These are phyloP conservation scores for Ceriops tagal DNA, from an alignment of 345 rosid species.

Conservation along the genomic window DNA sequence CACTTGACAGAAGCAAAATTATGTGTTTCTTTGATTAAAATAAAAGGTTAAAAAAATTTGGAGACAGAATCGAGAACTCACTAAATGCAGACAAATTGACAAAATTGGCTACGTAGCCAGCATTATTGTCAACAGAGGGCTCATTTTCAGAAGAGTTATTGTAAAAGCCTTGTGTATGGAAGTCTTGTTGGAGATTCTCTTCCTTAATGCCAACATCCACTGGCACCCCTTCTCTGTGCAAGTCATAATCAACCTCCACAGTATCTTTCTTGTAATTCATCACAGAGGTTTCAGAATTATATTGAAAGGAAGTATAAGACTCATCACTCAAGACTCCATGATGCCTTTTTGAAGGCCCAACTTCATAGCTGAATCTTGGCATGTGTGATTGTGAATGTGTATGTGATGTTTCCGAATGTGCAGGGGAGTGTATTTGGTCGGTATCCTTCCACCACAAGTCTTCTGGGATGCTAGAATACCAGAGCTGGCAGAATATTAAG, in stretches of 20 bases:
- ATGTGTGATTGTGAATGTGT: neutral
- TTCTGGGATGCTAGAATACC: slow-evolving; percentile 45
- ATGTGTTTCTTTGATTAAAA: neutral
- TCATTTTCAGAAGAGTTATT: slow-evolving; percentile 50
- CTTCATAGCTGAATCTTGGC: slow-evolving; percentile 26
- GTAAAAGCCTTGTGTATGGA: slow-evolving; percentile 31
- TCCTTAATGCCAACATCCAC: slow-evolving; percentile 24
- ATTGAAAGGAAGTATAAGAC: slow-evolving; percentile 28
- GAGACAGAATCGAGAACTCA: slow-evolving; percentile 34
- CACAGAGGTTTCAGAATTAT: slow-evolving; percentile 61
- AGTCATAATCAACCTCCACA: slow-evolving; percentile 17
- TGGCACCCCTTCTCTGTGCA: slow-evolving; percentile 8
- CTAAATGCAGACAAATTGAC: slow-evolving; percentile 45
- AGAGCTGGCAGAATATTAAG: slow-evolving; percentile 55
- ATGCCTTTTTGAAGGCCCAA: slow-evolving; percentile 27
- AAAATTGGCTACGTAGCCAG: slow-evolving; percentile 28
- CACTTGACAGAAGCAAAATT: neutral
- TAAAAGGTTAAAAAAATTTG: neutral
- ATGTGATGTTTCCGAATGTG: slow-evolving; percentile 23
- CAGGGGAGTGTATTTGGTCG: slow-evolving; percentile 18
- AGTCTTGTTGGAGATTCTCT: slow-evolving; percentile 18
- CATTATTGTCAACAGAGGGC: slow-evolving; percentile 32
- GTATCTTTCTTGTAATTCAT: slow-evolving; percentile 41
- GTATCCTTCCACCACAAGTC: slow-evolving; percentile 40
- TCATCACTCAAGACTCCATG: slow-evolving; percentile 30